Evolutionary conservation across 306 rosid species (phyloP).

Genomic region (Castanopsis chinensis): DNA sequence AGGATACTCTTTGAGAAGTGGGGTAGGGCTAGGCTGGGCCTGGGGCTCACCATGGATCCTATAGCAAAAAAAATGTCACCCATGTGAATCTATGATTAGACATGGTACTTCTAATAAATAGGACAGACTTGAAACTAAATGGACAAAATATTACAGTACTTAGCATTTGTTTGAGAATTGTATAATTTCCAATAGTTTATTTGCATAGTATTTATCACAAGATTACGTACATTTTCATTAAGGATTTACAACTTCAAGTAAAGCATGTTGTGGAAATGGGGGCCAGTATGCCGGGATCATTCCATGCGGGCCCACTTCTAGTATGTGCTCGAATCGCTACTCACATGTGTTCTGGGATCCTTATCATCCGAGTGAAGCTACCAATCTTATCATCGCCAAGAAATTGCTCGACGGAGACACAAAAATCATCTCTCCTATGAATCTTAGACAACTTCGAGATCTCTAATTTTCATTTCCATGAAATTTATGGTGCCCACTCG

Average conservation of each 20-base stretch:
- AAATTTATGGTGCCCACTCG: background rate
- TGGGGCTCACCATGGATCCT: too few species aligned
- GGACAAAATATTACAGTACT: too few species aligned
- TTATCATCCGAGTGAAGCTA: slow-evolving; percentile 91
- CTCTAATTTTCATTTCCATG: slow-evolving; percentile 19
- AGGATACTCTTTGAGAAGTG: too few species aligned
- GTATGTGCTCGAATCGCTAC: slow-evolving; percentile 58
- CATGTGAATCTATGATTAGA: too few species aligned
- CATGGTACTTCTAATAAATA: too few species aligned
- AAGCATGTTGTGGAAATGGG: slow-evolving; percentile 90
- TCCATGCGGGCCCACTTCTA: slow-evolving; percentile 89
- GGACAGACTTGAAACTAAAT: too few species aligned
- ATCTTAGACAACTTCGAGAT: slow-evolving; percentile 81
- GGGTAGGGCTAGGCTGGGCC: too few species aligned
- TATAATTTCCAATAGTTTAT: too few species aligned
- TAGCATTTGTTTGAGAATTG: too few species aligned
- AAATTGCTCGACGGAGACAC: slow-evolving; percentile 75
- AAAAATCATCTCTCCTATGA: slow-evolving; percentile 62
- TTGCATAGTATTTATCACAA: background rate
- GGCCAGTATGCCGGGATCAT: slow-evolving; percentile 91
- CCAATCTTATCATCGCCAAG: slow-evolving; percentile 76
- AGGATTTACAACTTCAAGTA: slow-evolving; percentile 78
- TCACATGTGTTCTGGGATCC: slow-evolving; percentile 96
- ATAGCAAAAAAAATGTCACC: too few species aligned
- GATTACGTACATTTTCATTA: background rate